Evolutionary conservation across 768 basidiomycete species (phyloP).

Genomic region (Suillus subalutaceus): DNA sequence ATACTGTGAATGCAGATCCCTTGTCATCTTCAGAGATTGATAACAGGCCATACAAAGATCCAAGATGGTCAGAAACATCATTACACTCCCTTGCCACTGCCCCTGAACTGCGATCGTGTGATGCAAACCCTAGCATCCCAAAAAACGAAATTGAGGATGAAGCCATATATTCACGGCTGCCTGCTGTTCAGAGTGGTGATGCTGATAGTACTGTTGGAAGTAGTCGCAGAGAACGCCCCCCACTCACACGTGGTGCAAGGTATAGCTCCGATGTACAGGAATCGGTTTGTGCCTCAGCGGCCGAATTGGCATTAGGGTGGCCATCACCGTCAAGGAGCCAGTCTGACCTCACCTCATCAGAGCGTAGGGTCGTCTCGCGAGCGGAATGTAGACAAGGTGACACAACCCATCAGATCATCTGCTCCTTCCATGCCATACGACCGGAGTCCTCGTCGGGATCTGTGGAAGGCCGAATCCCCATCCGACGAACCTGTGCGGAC

Average conservation of each 20-base stretch:
- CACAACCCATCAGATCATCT: conserved; percentile 22
- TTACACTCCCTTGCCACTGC: conserved; percentile 14
- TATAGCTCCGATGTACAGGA: conserved; percentile 16
- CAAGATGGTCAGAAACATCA: conserved; percentile 12
- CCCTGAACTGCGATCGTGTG: conserved; percentile 21
- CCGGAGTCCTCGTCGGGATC: conserved; percentile 21
- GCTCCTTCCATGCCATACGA: conserved; percentile 17
- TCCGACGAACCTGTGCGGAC: conserved; percentile 9
- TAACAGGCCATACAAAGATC: conserved; percentile 19
- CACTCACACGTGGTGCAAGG: conserved; percentile 13
- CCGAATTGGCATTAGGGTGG: conserved; percentile 18
- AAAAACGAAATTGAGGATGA: conserved; percentile 5
- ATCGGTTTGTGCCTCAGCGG: conserved; percentile 15
- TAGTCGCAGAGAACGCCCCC: conserved; percentile 11
- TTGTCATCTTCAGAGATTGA: conserved; percentile 25
- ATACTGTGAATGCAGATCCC: conserved; percentile 25
- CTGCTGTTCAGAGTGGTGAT: conserved; percentile 9
- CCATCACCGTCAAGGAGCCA: conserved; percentile 8
- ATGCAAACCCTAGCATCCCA: conserved; percentile 15
- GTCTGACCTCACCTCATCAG: conserved; percentile 11
- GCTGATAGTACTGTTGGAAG: conserved; percentile 7
- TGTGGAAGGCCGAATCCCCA: conserved; percentile 22
- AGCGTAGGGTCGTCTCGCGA: conserved; percentile 7
- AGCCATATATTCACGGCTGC: conserved; percentile 30
- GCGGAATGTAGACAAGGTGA: conserved; percentile 24